A percentile compares a stretch with the other conserved stretches of the same genome.
phyloP scores from a whole-genome alignment of 2,329 filamentous ascomycete genomes.

The Exophiala xenobiotica region DNA sequence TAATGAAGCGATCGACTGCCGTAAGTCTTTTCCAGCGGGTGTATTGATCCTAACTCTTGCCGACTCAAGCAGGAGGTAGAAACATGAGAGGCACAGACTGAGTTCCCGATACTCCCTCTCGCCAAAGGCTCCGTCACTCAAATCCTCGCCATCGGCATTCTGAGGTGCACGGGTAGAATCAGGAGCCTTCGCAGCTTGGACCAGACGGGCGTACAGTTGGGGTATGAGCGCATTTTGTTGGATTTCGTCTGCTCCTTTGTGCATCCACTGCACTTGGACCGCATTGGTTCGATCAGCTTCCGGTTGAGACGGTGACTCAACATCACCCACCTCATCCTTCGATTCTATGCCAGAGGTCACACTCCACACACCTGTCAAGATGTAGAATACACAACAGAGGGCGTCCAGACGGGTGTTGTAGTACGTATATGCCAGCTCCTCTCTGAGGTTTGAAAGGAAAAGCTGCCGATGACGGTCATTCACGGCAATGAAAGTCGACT shows the following conservation, averaged over 20 bases:
- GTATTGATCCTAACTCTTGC: conserved; percentile 20
- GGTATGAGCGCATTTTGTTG: conserved; percentile 38
- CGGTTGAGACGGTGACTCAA: conserved; percentile 37
- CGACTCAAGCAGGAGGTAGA: conserved; percentile 30
- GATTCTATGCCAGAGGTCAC: conserved; percentile 57
- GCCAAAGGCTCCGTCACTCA: conserved; percentile 25
- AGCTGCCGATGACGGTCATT: conserved; percentile 50
- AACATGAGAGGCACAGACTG: conserved; percentile 29
- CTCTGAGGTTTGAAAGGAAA: conserved; percentile 42
- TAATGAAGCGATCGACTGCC: conserved; percentile 20
- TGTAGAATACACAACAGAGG: conserved; percentile 48
- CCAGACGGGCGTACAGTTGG: conserved; percentile 40
- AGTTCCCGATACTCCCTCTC: conserved; percentile 29
- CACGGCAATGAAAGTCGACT: conserved; percentile 65
- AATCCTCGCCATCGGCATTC: conserved; percentile 12
- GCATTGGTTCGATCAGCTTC: conserved; percentile 48
- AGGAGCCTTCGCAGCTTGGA: conserved; percentile 41
- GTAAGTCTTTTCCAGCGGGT: conserved; percentile 16
- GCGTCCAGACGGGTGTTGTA: conserved; percentile 45
- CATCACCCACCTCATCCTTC: conserved; percentile 5
- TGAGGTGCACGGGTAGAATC: conserved; percentile 6
- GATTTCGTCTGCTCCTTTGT: conserved; percentile 42
- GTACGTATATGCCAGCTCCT: conserved; percentile 40
- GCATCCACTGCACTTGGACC: conserved; percentile 50
- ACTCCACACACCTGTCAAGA: conserved; percentile 69